These are phyloP conservation scores for Phytopythium vexans DNA, from an alignment of 352 stramenopile species.

Conservation along the genomic window DNA sequence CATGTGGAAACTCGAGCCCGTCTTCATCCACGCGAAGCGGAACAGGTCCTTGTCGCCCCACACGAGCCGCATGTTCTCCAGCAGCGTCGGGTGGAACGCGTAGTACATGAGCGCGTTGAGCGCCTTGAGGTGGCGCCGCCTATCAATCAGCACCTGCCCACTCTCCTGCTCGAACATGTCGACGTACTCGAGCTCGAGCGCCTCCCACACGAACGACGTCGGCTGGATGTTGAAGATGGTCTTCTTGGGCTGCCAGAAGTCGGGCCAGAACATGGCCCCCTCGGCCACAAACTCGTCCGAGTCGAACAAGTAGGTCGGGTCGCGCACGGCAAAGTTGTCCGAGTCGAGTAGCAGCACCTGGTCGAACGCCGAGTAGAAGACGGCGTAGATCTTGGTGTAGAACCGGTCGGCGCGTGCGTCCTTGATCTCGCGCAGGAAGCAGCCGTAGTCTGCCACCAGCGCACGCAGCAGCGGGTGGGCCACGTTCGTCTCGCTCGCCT, in stretches of 20 bases:
- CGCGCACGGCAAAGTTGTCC: conserved; percentile 66
- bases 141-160: conserved; percentile 68
- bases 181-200: conserved; percentile 52
- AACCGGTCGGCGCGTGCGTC: conserved; percentile 46
- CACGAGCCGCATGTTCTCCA: conserved; percentile 46
- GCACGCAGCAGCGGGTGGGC: conserved; percentile 39
- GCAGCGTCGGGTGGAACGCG: conserved; percentile 29
- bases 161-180: conserved; percentile 82
- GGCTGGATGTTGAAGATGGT: conserved; percentile 79
- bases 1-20: conserved; percentile 52
- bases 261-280: conserved; percentile 76
- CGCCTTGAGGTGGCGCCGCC: conserved; percentile 32
- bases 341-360: conserved; percentile 71
- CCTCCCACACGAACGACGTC: conserved; percentile 63
- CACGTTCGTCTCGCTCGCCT: conserved; percentile 35
- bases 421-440: conserved; percentile 63
- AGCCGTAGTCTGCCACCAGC: conserved; percentile 31
- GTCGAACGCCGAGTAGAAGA: conserved; percentile 77
- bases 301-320: conserved; percentile 69
- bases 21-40: conserved; percentile 77
- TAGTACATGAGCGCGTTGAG: conserved; percentile 74
- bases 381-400: conserved; percentile 71
- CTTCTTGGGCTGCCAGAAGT: conserved; percentile 65
- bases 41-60: conserved; percentile 84
- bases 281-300: conserved; percentile 34